Conservation (phyloP, 2,329 filamentous ascomycete species). For the Nannizzia gypsea region DNA sequence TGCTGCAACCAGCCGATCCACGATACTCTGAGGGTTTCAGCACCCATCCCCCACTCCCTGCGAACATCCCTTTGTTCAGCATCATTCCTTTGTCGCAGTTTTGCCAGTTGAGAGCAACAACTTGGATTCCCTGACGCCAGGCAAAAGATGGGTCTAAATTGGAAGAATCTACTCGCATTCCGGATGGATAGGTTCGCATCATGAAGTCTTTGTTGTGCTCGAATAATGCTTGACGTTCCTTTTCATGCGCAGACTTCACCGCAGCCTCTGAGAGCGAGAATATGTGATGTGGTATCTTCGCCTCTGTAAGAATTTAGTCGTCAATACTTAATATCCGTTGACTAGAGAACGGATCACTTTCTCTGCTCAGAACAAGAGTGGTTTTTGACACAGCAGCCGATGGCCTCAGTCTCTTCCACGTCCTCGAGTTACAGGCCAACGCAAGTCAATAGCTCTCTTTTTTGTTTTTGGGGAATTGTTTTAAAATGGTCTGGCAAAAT, state of each 20-base stretch:
- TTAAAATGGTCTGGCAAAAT: not conserved
- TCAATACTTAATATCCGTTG: not conserved
- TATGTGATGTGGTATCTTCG: slow-evolving; percentile 47
- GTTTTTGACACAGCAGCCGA: not conserved
- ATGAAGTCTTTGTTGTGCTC: slow-evolving; percentile 69
- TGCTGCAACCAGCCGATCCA: slow-evolving; percentile 17
- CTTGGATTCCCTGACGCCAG: slow-evolving; percentile 81
- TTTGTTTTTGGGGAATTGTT: not conserved
- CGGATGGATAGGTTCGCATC: slow-evolving; percentile 81
- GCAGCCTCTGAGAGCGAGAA: slow-evolving; percentile 54
- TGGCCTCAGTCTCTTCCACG: not conserved
- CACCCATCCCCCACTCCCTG: slow-evolving; percentile 68
- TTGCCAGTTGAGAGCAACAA: slow-evolving; percentile 92
- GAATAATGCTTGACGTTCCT: slow-evolving; percentile 52
- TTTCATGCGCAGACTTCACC: slow-evolving; percentile 52
- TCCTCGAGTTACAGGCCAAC: not conserved
- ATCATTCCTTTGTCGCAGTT: slow-evolving; percentile 86
- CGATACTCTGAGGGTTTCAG: slow-evolving; percentile 70
- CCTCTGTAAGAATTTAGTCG: slow-evolving; percentile 24
- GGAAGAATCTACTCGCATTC: slow-evolving; percentile 67
- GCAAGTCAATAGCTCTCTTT: not conserved
- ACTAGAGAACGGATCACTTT: not conserved
- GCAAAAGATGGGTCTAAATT: slow-evolving; percentile 77
- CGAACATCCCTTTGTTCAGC: slow-evolving; percentile 89
- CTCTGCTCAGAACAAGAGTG: not conserved